phyloP scores from a whole-genome alignment of 345 rosid species.

The Rhodomyrtus tomentosa region DNA sequence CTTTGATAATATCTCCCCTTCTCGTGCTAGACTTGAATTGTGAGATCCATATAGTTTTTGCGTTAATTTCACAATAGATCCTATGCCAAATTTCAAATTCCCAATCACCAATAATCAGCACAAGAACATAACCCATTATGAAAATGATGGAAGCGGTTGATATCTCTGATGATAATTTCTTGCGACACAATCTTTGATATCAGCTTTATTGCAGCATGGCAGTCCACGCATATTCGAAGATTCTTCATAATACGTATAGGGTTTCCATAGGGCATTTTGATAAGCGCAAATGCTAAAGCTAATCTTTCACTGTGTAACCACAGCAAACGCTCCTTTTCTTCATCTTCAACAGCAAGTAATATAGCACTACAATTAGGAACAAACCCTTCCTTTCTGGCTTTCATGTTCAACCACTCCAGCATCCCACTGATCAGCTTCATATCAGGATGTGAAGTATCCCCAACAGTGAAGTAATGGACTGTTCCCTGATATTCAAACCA shows the following conservation, averaged over 20 bases:
- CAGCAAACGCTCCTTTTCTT: conserved; percentile 46
- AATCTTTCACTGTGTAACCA: conserved; percentile 88
- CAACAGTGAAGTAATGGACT: conserved; percentile 55
- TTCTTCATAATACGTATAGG: conserved; percentile 65
- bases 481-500: conserved; percentile 74
- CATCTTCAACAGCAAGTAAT: conserved; percentile 44
- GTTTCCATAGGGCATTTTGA: conserved; percentile 34
- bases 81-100: neutral
- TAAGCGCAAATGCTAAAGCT: conserved; percentile 66
- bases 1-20: neutral
- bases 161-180: conserved; percentile 69
- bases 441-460: conserved; percentile 56
- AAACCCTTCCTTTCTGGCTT: conserved; percentile 48
- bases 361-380: conserved; percentile 42
- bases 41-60: neutral
- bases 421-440: conserved; percentile 61
- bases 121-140: conserved; percentile 63
- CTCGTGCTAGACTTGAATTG: neutral
- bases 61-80: neutral
- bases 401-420: conserved; percentile 78
- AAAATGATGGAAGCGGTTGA: conserved; percentile 82
- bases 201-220: conserved; percentile 62
- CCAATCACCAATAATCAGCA: conserved; percentile 69
- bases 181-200: conserved; percentile 50
- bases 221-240: conserved; percentile 68